Base-by-base conservation (phyloP, 2,329 filamentous ascomycete genomes). In the Colletotrichum lentis region DNA sequence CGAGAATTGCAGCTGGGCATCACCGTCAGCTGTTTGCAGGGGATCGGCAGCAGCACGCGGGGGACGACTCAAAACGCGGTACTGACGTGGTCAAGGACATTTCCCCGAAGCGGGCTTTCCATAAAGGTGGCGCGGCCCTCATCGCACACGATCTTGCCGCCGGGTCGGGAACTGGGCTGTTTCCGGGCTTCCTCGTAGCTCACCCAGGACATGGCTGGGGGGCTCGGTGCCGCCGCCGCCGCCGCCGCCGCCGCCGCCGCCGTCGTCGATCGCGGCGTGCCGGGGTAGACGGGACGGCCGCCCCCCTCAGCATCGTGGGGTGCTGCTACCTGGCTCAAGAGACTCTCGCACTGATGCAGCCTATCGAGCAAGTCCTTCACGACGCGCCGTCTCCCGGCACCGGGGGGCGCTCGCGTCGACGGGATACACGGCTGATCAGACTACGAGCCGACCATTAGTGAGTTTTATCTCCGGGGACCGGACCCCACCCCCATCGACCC, bases 31-130 rank as follows among this genome's bases (percentile, higher is more conserved):
- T 2, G 6, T 39, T 35, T 49, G 16, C 22, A 31, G 14, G 14
- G 27, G 27, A 7, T 1, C 7, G 6, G 27, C 27, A 31, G 7
- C 27, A 27, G 27, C 27, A 7, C 27, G n/a, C n/a, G n/a, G n/a
- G 27, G 27, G 8, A 31, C 27, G 27, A 31, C 27, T 31, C 27
- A 7, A 31, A 31, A 4, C n/a, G 8, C 18, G 11, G 7, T 8
- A 75, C 83, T 73, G 72, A 87, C 85, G 79, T 88, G 85, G 37
- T 86, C 82, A 67, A 86, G 83, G n/a, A 88, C 80, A 14, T 79
- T 84, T 0, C 81, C 80, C 74, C 84, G 83, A 39, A 88, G 75
- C 49, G 81, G 82, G 52, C 82, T 88, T 69, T 88, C 86, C 76
- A 87, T 83, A 70, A 88, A 88, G 35, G 83, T 84, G 47, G 83